phyloP scores from a whole-genome alignment of 192 early-diverging fungal genomes.

The Kickxella alabastrina region DNA sequence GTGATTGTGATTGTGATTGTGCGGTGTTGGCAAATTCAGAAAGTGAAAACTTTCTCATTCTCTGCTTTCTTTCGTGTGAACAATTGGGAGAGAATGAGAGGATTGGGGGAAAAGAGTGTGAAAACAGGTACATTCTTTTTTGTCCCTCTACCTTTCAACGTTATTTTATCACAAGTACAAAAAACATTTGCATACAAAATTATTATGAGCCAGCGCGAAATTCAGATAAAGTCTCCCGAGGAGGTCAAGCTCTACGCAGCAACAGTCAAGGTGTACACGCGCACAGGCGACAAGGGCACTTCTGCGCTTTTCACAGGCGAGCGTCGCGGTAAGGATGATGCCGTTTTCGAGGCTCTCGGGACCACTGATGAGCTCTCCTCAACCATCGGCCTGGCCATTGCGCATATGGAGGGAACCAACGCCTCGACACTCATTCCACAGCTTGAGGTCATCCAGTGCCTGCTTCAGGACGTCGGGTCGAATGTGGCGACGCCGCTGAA shows the following conservation, averaged over 20 bases:
- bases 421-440: slow-evolving; percentile 19
- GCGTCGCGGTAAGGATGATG: slow-evolving; percentile 80
- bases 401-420: slow-evolving; percentile 40
- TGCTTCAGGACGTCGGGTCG: slow-evolving; percentile 84
- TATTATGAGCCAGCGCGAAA: slow-evolving; percentile 12
- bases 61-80: too few species aligned
- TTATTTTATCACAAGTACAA: too few species aligned
- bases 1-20: too few species aligned
- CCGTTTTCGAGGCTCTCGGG: slow-evolving; percentile 89
- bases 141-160: too few species aligned
- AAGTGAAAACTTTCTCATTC: too few species aligned
- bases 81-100: too few species aligned
- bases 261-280: slow-evolving; percentile 79
- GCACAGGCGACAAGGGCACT: slow-evolving; percentile 90
- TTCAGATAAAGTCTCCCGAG: slow-evolving; percentile 34
- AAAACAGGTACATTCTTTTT: too few species aligned
- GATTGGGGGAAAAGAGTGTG: too few species aligned
- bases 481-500: slow-evolving; percentile 86
- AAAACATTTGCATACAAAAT: too few species aligned
- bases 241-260: slow-evolving; percentile 48
- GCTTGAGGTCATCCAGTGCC: slow-evolving; percentile 76
- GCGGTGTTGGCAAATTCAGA: too few species aligned
- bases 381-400: slow-evolving; percentile 43
- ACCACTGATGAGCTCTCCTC: slow-evolving; percentile 84
- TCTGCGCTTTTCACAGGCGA: slow-evolving; percentile 89